Evolutionary conservation across 208 protist genomes (phyloP).

Genomic region (Crithidia sp.): DNA sequence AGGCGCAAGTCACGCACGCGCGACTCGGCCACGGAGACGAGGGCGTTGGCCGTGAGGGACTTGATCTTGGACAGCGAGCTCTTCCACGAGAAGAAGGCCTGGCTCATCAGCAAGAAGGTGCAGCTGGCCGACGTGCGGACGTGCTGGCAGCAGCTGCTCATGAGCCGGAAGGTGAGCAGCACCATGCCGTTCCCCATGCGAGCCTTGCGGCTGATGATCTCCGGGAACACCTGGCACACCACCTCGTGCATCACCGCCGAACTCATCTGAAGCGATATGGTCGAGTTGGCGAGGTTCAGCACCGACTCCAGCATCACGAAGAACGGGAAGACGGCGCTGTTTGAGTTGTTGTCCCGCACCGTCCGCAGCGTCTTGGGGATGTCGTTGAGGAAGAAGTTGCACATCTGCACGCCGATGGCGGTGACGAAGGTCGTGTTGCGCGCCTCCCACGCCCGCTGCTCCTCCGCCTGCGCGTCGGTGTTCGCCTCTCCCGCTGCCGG

Average conservation of each 20-base stretch:
- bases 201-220: constrained; percentile 79
- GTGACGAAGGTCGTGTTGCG: constrained; percentile 79
- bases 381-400: constrained; percentile 64
- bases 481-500: not conserved
- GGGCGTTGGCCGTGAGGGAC: constrained; percentile 74
- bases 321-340: constrained; percentile 72
- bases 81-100: constrained; percentile 77
- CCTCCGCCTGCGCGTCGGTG: constrained; percentile 13
- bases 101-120: constrained; percentile 82
- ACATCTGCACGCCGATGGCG: constrained; percentile 66
- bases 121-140: constrained; percentile 66
- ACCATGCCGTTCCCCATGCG: constrained; percentile 81
- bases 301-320: constrained; percentile 87
- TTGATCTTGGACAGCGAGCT: constrained; percentile 80
- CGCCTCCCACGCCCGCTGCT: constrained; percentile 68
- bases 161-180: constrained; percentile 81
- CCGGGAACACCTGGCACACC: constrained; percentile 76
- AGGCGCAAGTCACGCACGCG: constrained; percentile 78
- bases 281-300: constrained; percentile 79
- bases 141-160: constrained; percentile 86
- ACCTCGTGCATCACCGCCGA: constrained; percentile 71
- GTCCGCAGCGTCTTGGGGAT: constrained; percentile 63
- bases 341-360: constrained; percentile 54
- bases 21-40: constrained; percentile 86
- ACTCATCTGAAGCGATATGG: constrained; percentile 81